A percentile compares a stretch with the other conserved stretches of the same genome.
Evolutionary conservation across 2,329 filamentous ascomycete genomes (phyloP).

Genomic region (Fusarium sp.): DNA sequence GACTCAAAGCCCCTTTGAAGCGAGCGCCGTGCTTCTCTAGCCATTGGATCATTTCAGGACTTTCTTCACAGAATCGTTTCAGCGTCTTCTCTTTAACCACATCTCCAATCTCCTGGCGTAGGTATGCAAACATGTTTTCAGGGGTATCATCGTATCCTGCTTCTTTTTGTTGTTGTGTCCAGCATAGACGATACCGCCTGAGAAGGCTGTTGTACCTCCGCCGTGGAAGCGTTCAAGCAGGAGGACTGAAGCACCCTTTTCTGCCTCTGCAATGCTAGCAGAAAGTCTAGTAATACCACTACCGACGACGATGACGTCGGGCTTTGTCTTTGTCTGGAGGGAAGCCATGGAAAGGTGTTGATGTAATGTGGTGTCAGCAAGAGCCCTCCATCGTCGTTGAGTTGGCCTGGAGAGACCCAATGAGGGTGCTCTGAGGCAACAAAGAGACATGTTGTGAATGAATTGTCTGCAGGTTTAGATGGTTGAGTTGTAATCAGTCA

Average conservation of each 20-base stretch:
- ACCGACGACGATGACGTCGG: background rate
- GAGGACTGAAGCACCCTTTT: background rate
- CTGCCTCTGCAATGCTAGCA: background rate
- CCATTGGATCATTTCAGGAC: background rate
- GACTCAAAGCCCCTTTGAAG: background rate
- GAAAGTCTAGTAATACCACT: background rate
- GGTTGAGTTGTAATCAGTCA: background rate
- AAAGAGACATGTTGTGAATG: background rate
- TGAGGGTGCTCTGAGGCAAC: background rate
- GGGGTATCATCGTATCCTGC: background rate
- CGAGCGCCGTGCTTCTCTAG: background rate
- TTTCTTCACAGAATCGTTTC: background rate
- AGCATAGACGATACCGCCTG: background rate
- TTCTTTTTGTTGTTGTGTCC: background rate
- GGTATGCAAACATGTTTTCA: background rate
- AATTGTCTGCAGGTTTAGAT: background rate
- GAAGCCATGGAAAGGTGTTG: background rate
- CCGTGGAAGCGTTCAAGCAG: background rate
- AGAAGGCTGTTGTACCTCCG: background rate
- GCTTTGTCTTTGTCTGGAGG: background rate
- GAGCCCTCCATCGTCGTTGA: background rate
- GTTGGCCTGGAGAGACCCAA: background rate
- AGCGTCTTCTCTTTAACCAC: background rate
- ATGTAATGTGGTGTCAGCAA: background rate
- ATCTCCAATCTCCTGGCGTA: background rate